These are phyloP conservation scores for Esteya vermicola DNA, from an alignment of 2,329 filamentous ascomycete species.

Conservation along the genomic window DNA sequence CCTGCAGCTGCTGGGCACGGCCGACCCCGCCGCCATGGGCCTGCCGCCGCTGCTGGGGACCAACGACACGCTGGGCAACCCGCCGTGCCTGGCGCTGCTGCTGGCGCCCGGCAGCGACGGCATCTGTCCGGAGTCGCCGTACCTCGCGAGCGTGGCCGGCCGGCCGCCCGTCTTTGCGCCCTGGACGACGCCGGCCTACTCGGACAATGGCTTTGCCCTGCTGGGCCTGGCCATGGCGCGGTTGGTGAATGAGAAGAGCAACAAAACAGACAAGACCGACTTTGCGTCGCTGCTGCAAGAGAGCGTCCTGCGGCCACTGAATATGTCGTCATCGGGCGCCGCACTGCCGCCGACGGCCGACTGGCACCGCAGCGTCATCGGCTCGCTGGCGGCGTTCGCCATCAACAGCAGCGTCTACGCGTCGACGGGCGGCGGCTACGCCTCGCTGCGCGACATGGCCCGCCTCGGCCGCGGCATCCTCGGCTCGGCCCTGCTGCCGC, in stretches of 20 bases:
- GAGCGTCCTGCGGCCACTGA: slow-evolving; percentile 25
- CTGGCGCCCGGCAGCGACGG: neutral
- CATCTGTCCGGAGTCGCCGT: neutral
- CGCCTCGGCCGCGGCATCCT: slow-evolving; percentile 27
- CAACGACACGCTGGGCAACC: slow-evolving; percentile 3
- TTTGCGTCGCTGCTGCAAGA: slow-evolving; percentile 24
- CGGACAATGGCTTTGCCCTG: slow-evolving; percentile 30
- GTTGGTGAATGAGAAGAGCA: too few relatives aligned
- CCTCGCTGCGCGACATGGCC: slow-evolving; percentile 20
- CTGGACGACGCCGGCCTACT: slow-evolving; percentile 31
- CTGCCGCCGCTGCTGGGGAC: slow-evolving; percentile 1
- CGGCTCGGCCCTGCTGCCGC: slow-evolving; percentile 23
- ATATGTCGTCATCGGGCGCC: slow-evolving; percentile 17
- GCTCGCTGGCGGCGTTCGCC: neutral
- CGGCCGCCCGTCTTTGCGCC: slow-evolving; percentile 25
- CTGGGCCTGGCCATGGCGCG: slow-evolving; percentile 31
- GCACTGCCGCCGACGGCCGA: neutral
- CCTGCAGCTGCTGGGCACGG: neutral
- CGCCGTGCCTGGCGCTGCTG: slow-evolving; percentile 1
- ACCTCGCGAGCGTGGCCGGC: slow-evolving; percentile 5
- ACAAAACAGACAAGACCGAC: slow-evolving; percentile 21
- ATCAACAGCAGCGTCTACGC: neutral
- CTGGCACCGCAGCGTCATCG: slow-evolving; percentile 3
- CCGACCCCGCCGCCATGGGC: slow-evolving; percentile 3
- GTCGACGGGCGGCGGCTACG: slow-evolving; percentile 3